A percentile compares a stretch with the other conserved stretches of the same genome.
Conservation (phyloP, 1,284 basidiomycete species). For the Trametes versicolor region DNA sequence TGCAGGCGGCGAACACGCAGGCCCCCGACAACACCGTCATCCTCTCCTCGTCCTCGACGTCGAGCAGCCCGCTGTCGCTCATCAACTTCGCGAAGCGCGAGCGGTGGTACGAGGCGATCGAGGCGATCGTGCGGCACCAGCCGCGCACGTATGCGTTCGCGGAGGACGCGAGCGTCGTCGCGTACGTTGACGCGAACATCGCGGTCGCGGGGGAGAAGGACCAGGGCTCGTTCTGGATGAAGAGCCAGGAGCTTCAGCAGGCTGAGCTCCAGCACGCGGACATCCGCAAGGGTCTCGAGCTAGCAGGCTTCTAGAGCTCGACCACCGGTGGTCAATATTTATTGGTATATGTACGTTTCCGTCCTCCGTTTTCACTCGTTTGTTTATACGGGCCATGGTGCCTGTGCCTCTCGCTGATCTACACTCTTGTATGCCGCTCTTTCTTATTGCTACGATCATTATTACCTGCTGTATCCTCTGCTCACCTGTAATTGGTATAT, state of each 20-base stretch:
- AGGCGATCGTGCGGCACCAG: conserved; percentile 68
- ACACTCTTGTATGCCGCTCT: conserved; percentile 11
- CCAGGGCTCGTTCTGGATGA: conserved; percentile 61
- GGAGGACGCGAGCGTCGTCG: conserved; percentile 56
- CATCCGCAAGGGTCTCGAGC: conserved; percentile 67
- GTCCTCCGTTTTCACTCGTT: background rate
- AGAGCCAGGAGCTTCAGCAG: conserved; percentile 67
- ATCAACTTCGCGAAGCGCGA: conserved; percentile 67
- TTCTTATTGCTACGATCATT: conserved; percentile 12
- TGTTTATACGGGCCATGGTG: conserved; percentile 23
- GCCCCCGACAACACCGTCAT: conserved; percentile 51
- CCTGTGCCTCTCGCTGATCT: conserved; percentile 23
- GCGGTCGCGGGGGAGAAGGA: conserved; percentile 52
- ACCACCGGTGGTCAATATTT: conserved; percentile 30
- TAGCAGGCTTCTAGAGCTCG: conserved; percentile 61
- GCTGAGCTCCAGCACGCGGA: conserved; percentile 67
- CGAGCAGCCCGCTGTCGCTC: conserved; percentile 41
- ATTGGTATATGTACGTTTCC: conserved; percentile 27
- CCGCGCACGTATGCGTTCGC: conserved; percentile 58
- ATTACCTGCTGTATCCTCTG: conserved; percentile 20
- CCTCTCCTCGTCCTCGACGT: conserved; percentile 28
- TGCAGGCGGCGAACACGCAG: conserved; percentile 65
- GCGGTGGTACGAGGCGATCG: conserved; percentile 64
- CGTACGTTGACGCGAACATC: conserved; percentile 59
- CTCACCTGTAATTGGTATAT: conserved; percentile 17